A percentile compares a stretch with the other conserved stretches of the same genome.
phyloP scores from a whole-genome alignment of 495 filamentous ascomycete species.

The Neurospora cerealis region DNA sequence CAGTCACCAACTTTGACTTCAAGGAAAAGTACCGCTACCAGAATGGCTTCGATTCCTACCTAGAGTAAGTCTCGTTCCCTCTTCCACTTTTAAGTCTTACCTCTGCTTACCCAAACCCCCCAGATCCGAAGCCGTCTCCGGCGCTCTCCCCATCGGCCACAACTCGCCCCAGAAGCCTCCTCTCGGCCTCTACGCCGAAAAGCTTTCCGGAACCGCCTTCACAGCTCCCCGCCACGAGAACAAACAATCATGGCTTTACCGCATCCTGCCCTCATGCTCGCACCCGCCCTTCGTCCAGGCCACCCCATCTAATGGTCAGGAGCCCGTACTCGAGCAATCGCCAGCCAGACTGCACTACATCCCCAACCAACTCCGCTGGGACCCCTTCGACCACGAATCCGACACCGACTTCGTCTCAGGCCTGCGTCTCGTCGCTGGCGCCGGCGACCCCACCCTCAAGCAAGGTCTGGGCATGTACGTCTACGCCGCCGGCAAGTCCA shows the following conservation, averaged over 20 bases:
- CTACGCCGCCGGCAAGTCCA: slow-evolving; percentile 72
- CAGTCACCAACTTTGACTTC: slow-evolving; percentile 43
- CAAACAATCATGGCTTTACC: slow-evolving; percentile 89
- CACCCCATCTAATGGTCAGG: slow-evolving; percentile 8
- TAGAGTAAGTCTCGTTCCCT: slow-evolving; percentile 36
- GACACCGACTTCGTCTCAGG: slow-evolving; percentile 68
- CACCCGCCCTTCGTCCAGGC: slow-evolving; percentile 62
- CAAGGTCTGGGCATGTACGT: slow-evolving; percentile 72
- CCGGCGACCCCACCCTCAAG: slow-evolving; percentile 76
- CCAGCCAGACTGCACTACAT: slow-evolving; percentile 49
- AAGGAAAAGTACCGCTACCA: slow-evolving; percentile 54
- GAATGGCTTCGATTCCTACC: slow-evolving; percentile 58
- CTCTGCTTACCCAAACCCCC: not conserved
- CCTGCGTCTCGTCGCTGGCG: slow-evolving; percentile 67
- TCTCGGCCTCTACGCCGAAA: slow-evolving; percentile 81
- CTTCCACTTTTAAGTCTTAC: not conserved
- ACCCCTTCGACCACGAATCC: slow-evolving; percentile 67
- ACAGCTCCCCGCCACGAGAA: slow-evolving; percentile 85
- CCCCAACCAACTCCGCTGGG: slow-evolving; percentile 87
- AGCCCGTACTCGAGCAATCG: not conserved
- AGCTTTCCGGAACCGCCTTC: slow-evolving; percentile 89
- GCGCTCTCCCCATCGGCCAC: slow-evolving; percentile 48
- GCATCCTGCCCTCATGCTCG: slow-evolving; percentile 73
- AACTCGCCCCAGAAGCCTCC: slow-evolving; percentile 87
- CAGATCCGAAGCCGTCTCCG: slow-evolving; percentile 37